Evolutionary conservation across 768 basidiomycete genomes (phyloP), one percentile per base, ranked within the genome.

Genomic region (Tylopilus intermedius): DNA sequence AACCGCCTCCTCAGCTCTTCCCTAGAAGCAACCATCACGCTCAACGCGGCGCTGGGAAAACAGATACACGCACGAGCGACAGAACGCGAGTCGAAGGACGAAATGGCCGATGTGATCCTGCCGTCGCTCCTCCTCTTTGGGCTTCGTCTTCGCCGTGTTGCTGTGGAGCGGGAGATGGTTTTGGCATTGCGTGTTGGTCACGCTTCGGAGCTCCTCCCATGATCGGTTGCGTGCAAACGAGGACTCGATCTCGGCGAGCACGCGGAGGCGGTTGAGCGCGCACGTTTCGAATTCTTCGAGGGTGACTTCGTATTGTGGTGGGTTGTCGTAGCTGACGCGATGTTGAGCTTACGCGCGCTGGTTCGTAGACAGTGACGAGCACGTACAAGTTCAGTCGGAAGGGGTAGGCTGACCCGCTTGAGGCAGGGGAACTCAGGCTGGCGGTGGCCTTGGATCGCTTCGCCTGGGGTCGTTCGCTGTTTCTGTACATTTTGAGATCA

Each of bases 201-300:
- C 79, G 1, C 60, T 71, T 69, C 77, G 83, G 49, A 90, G 74
- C 54, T 94, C 94, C 4, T 88, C 84, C 76, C 79, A 85, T n/a
- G 85, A 67, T 39, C 90, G 74, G 64, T 93, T 92, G 32, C 93
- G 86, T 9, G 85, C 88, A 55, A 83, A 81, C 4, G 88, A 92
- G 2, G 94, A 86, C 64, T 95, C 93, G 50, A 96, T 94, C 66
- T 94, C 92, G 14, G 89, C 87, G 15, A 96, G 79, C 15, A 96
- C 78, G 26, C 91, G 83, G 30, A 99, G 78, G 35, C 96, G 76
- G 59, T 95, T 84, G 21, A 99, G 76, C 0, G 96, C 96, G 65
- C 79, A 90, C 3, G 79, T 84, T 67, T 99, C 96, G 60, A 99
- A 99, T 57, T 97, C 90, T 67, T 98, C 96, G 15, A 98, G 75